Conservation (phyloP, 2,329 filamentous ascomycete species). For the Neocucurbitaria cava region DNA sequence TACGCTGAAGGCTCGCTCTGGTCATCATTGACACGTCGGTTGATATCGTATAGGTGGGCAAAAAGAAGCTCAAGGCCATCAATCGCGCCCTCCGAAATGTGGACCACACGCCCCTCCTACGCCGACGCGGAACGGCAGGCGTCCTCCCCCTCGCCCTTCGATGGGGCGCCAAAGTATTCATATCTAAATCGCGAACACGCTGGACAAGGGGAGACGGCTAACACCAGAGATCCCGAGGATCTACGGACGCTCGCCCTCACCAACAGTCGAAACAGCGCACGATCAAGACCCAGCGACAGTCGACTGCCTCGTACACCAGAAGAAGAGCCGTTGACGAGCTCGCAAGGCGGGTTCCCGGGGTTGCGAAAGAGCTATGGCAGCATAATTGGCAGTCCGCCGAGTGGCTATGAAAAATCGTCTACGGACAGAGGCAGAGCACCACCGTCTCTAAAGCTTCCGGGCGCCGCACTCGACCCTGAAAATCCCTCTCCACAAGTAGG, state of each 20-base stretch:
- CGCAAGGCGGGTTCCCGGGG: slow-evolving; percentile 21
- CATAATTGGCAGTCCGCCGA: slow-evolving; percentile 63
- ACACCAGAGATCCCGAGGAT: slow-evolving; percentile 29
- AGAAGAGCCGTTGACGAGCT: slow-evolving; percentile 39
- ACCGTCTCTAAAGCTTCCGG: slow-evolving; percentile 66
- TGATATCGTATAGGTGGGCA: slow-evolving; percentile 64
- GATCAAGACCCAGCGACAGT: slow-evolving; percentile 18
- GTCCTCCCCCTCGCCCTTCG: slow-evolving; percentile 43
- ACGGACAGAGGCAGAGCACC: slow-evolving; percentile 42
- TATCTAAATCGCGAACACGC: slow-evolving; percentile 48
- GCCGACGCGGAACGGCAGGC: slow-evolving; percentile 44
- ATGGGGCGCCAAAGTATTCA: slow-evolving; percentile 50
- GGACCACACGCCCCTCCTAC: slow-evolving; percentile 60
- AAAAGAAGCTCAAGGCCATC: slow-evolving; percentile 91
- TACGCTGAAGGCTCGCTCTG: slow-evolving; percentile 40
- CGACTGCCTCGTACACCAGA: slow-evolving; percentile 28
- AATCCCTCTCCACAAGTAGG: slow-evolving; percentile 21
- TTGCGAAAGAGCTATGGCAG: slow-evolving; percentile 66
- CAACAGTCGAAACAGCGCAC: slow-evolving; percentile 30
- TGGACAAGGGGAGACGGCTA: slow-evolving; percentile 21
- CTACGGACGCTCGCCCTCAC: slow-evolving; percentile 33
- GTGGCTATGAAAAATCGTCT: slow-evolving; percentile 13
- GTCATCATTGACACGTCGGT: slow-evolving; percentile 4
- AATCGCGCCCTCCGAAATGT: slow-evolving; percentile 70
- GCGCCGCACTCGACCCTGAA: slow-evolving; percentile 63